A percentile compares a stretch with the other conserved stretches of the same genome.
phyloP scores from a whole-genome alignment of 345 rosid genomes.

The Eucalyptus regnans region DNA sequence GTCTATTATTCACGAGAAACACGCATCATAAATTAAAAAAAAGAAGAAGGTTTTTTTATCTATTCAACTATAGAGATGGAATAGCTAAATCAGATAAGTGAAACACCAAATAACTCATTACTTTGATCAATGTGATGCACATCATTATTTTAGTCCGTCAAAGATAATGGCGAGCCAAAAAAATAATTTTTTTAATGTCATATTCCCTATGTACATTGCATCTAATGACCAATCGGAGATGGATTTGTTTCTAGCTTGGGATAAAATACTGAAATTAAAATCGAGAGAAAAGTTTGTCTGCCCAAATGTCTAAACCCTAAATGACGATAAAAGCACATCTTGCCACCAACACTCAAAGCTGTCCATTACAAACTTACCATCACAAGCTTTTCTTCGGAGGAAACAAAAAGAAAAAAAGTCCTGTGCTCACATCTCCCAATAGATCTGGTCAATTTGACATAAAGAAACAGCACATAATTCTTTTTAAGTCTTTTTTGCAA shows the following conservation, averaged over 20 bases:
- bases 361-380: neutral
- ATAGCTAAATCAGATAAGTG: neutral
- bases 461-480: neutral
- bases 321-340: neutral
- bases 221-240: neutral
- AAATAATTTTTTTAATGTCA: neutral
- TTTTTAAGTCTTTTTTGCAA: neutral
- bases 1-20: neutral
- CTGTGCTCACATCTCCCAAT: neutral
- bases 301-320: neutral
- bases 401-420: neutral
- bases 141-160: neutral
- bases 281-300: neutral
- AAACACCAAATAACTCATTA: neutral
- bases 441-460: neutral
- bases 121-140: neutral
- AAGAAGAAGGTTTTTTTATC: neutral
- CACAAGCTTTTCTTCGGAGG: neutral
- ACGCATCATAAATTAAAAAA: neutral
- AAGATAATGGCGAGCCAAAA: neutral
- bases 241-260: neutral
- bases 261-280: neutral
- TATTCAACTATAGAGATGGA: neutral
- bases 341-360: neutral
- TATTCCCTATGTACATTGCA: neutral